Conservation (phyloP, 371 early-diverging fungal species). For the Syncephalastrum racemosum region DNA sequence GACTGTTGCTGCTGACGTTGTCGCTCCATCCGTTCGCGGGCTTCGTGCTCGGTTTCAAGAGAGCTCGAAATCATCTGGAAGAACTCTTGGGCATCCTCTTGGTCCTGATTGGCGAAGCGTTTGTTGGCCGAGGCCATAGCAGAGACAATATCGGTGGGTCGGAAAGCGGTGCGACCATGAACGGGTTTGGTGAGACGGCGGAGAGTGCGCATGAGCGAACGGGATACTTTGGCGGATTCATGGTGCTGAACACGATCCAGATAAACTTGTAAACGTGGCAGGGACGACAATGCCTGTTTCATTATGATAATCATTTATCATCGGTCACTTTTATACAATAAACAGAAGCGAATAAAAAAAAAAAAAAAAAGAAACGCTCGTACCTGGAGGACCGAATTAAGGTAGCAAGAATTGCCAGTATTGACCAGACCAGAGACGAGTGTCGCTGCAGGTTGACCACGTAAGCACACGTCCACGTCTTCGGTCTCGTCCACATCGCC, state of each 20-base stretch:
- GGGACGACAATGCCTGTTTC: slow-evolving; percentile 49
- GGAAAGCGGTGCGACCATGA: slow-evolving; percentile 20
- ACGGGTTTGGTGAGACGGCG: slow-evolving; percentile 29
- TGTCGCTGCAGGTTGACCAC: neutral
- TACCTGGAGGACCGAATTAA: slow-evolving; percentile 90
- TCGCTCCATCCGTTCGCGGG: no score
- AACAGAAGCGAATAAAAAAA: slow-evolving; percentile 10
- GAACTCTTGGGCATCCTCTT: slow-evolving; percentile 93
- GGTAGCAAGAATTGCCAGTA: slow-evolving; percentile 92
- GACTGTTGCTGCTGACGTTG: no score
- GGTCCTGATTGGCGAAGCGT: slow-evolving; percentile 64
- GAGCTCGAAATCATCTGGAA: slow-evolving; percentile 78
- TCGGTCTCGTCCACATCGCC: no score
- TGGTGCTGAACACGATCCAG: slow-evolving; percentile 21
- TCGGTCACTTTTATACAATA: neutral
- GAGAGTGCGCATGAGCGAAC: slow-evolving; percentile 36
- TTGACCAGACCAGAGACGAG: slow-evolving; percentile 74
- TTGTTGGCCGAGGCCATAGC: slow-evolving; percentile 27
- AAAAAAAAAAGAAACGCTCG: slow-evolving; percentile 1
- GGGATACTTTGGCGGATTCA: slow-evolving; percentile 27
- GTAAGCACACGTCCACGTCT: neutral
- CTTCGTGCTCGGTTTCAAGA: slow-evolving; percentile 64
- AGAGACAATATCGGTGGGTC: slow-evolving; percentile 32
- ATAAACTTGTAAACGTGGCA: slow-evolving; percentile 34
- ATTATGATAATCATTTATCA: neutral